Conservation (phyloP, 495 filamentous ascomycete genomes). For the Hyphodiscus hymeniophilus region DNA sequence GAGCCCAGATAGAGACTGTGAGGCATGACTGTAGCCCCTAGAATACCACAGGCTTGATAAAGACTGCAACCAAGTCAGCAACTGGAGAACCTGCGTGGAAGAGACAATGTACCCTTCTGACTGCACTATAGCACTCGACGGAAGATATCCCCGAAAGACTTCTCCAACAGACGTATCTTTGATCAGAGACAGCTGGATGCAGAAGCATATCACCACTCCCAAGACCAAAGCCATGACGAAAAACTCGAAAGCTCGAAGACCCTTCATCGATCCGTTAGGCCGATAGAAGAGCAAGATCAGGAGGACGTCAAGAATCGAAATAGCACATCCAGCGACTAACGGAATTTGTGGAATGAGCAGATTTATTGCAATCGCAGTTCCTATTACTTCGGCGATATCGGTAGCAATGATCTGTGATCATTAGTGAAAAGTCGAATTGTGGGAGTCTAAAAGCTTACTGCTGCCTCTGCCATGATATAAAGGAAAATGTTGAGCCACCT, state of each 20-base stretch:
- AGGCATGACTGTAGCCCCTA: constrained; percentile 92
- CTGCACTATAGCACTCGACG: constrained; percentile 66
- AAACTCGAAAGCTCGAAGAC: constrained; percentile 69
- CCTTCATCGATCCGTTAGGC: constrained; percentile 64
- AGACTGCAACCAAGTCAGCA: constrained; percentile 40
- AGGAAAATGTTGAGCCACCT: constrained; percentile 67
- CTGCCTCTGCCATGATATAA: constrained; percentile 68
- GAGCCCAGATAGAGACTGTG: constrained; percentile 87
- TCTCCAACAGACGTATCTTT: constrained; percentile 57
- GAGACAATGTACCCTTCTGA: constrained; percentile 43
- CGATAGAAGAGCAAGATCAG: constrained; percentile 79
- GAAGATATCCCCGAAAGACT: constrained; percentile 79
- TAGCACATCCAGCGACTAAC: constrained; percentile 76
- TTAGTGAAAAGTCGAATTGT: constrained; percentile 4
- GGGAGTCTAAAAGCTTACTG: constrained; percentile 24
- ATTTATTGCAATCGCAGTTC: constrained; percentile 86
- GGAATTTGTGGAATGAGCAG: constrained; percentile 69
- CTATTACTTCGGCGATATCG: constrained; percentile 79
- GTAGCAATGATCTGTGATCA: constrained; percentile 61
- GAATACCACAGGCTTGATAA: constrained; percentile 86
- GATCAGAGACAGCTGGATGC: constrained; percentile 78
- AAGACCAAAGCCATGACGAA: constrained; percentile 75
- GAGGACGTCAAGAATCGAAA: constrained; percentile 79
- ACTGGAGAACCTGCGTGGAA: not conserved
- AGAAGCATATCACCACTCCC: constrained; percentile 85